Percentiles rank a stretch among this genome's conserved stretches.
Conservation (phyloP, 1,284 basidiomycete species). For the Athelia psychrophila region DNA sequence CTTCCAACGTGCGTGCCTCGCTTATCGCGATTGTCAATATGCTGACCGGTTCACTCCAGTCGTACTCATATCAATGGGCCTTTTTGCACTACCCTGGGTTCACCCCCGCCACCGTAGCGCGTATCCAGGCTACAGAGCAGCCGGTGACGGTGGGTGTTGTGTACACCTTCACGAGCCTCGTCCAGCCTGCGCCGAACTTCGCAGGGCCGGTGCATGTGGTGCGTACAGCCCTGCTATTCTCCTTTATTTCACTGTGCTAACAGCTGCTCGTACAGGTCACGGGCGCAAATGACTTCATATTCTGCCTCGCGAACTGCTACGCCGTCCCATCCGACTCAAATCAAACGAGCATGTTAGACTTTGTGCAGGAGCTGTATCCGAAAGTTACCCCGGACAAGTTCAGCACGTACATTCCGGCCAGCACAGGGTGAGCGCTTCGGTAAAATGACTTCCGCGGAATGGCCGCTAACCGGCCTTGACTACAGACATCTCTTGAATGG, state of each 20-base stretch:
- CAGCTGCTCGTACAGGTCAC: conserved; percentile 8
- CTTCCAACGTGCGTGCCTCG: too few relatives aligned
- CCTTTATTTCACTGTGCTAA: neutral
- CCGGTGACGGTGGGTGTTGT: conserved; percentile 14
- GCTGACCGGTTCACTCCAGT: neutral
- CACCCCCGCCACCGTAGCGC: conserved; percentile 6
- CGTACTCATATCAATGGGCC: conserved; percentile 8
- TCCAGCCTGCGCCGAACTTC: conserved; percentile 10
- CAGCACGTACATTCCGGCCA: too few relatives aligned
- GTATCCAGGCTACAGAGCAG: conserved; percentile 9
- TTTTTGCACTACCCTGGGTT: conserved; percentile 16
- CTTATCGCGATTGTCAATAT: neutral
- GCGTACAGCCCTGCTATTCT: neutral
- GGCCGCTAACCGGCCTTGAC: too few relatives aligned
- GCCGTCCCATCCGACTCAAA: too few relatives aligned
- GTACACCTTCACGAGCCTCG: conserved; percentile 10
- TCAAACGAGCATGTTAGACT: too few relatives aligned
- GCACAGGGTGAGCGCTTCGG: too few relatives aligned
- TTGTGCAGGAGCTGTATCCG: too few relatives aligned
- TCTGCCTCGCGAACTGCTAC: conserved; percentile 15
- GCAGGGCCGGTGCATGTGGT: conserved; percentile 10
- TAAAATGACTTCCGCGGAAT: too few relatives aligned
- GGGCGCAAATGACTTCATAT: conserved; percentile 13
- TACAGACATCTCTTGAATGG: too few relatives aligned
- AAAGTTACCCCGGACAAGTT: too few relatives aligned